These are phyloP conservation scores for Rubia peregrina DNA, from an alignment of 305 asterid genomes.

Conservation along the genomic window DNA sequence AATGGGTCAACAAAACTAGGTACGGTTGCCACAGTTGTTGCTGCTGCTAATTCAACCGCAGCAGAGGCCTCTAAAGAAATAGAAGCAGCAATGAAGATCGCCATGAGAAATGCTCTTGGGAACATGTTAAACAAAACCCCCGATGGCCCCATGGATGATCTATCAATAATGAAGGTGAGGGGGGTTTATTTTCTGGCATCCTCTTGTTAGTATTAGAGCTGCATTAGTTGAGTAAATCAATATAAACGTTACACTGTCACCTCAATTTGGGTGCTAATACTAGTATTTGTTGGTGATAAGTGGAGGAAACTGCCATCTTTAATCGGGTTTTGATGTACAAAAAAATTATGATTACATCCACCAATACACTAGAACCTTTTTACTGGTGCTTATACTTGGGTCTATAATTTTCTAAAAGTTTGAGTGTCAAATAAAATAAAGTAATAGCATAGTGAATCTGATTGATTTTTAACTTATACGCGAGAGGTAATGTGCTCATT, in stretches of 20 bases:
- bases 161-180: conserved; percentile 88
- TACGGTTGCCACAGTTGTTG: conserved; percentile 95
- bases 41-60: conserved; percentile 98
- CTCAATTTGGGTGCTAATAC: conserved; percentile 2
- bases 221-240: background rate
- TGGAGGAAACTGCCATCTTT: background rate
- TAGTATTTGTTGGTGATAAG: background rate
- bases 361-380: background rate
- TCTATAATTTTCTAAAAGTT: background rate
- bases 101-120: conserved; percentile 92
- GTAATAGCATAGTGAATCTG: background rate
- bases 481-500: background rate
- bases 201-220: background rate
- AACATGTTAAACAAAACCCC: conserved; percentile 62
- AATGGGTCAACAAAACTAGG: conserved; percentile 87
- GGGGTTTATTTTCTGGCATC: background rate
- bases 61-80: conserved; percentile 92
- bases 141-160: conserved; percentile 89
- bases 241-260: background rate
- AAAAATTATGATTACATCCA: background rate
- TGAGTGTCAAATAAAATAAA: background rate
- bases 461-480: background rate
- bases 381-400: background rate
- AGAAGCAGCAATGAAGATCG: conserved; percentile 91
- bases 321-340: background rate